phyloP scores from a whole-genome alignment of 148 eudicot species.

The Vaccinium macrocarpon region DNA sequence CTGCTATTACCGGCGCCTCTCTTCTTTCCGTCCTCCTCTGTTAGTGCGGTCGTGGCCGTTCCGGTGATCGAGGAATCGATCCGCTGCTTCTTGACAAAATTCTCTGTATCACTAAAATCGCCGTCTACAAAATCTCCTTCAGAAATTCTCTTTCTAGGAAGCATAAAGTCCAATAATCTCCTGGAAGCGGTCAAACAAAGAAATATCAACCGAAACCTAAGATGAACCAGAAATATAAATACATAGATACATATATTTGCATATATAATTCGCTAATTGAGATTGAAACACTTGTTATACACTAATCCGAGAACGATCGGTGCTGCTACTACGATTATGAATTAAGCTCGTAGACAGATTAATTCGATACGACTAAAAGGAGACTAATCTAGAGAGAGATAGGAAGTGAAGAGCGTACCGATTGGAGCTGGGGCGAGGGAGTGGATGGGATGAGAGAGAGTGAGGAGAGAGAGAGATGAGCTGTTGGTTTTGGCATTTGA shows the following conservation, averaged over 20 bases:
- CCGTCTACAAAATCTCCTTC: constrained; percentile 46
- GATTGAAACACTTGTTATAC: constrained; percentile 10
- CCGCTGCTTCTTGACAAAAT: constrained; percentile 42
- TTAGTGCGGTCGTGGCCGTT: neutral
- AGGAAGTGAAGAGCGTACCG: constrained; percentile 33
- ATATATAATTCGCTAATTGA: neutral
- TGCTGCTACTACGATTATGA: constrained; percentile 17
- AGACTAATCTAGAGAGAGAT: constrained; percentile 7
- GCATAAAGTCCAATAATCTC: constrained; percentile 74
- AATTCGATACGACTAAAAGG: constrained; percentile 14
- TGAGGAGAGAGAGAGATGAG: constrained; percentile 4
- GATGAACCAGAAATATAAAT: neutral
- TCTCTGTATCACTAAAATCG: constrained; percentile 16
- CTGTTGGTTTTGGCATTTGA: constrained; percentile 9
- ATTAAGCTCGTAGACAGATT: constrained; percentile 20
- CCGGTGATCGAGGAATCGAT: constrained; percentile 20
- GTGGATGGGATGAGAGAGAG: constrained; percentile 11
- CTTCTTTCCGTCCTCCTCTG: neutral
- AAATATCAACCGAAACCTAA: constrained; percentile 19
- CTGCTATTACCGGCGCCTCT: constrained; percentile 10
- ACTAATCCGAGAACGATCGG: constrained; percentile 28
- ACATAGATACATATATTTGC: too few species aligned
- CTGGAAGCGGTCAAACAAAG: constrained; percentile 33
- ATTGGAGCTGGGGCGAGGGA: constrained; percentile 30
- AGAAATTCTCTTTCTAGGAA: constrained; percentile 67